Base-by-base conservation (phyloP, 202 grass and related monocot genomes). In the Carex arenaria region DNA sequence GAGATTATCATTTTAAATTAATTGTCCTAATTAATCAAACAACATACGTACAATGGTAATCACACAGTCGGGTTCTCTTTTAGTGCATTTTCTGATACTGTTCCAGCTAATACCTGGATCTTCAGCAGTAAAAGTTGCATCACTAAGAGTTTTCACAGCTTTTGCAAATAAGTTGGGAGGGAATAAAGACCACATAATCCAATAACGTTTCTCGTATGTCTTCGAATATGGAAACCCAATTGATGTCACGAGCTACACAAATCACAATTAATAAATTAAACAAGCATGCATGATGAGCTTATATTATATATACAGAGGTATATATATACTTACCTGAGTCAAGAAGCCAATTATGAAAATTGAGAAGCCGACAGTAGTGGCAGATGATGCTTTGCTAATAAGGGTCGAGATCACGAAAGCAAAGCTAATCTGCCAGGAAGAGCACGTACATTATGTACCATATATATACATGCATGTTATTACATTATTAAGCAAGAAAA, bases 291-390 rank as follows among this genome's bases (percentile, higher is more conserved):
- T 43, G 42, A 45, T 45, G 42, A 43, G 42, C 42, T 43, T 38
- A 38, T 38, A 38, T 38, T 45, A 45, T 42, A 42, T 7, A 42
- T 69, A 43, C 72, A 7, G 85, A 68, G 18, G 11, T 43, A 1
- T 74, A 53, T 81, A 43, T 43, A 10, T 45, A 45, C 43, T 47
- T 47, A 47, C 95, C 90, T 94, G 95, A 76, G 95, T 98, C 69
- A 94, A 87, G 85, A 98, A 98, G 9, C 92, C 95, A 87, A 91
- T n/a, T 60, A 98, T 94, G 80, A 94, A 94, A 90, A 98, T 93
- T 8, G 92, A 87, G 89, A 94, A 98, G 52, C 95, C 95, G 82
- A 98, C 92, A 32, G 92, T 98, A 42, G 95, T 98, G 61, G 95
- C 92, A 77, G 95, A 94, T 85, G 92, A 81, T 78, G 95, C 87